A percentile compares a stretch with the other conserved stretches of the same genome.
Evolutionary conservation across 192 early-diverging fungal genomes (phyloP).

Genomic region (Umbelopsis ramanniana): DNA sequence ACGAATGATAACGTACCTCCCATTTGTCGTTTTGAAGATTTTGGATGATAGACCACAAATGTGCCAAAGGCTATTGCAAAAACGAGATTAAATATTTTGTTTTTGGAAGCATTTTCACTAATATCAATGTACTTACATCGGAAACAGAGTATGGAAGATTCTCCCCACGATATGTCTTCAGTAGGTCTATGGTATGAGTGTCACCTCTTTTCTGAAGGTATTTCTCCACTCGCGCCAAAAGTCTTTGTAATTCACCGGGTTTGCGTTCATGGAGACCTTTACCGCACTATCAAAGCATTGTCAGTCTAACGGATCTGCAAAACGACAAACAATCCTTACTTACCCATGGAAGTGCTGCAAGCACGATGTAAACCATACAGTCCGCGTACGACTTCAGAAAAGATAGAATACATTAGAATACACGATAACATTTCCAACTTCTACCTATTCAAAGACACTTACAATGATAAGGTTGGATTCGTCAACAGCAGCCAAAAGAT

Average conservation of each 20-base stretch:
- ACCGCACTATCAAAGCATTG: conserved; percentile 36
- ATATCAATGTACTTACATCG: conserved; percentile 21
- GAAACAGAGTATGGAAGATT: background rate
- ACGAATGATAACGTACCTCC: background rate
- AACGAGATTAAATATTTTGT: background rate
- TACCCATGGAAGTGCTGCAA: conserved; percentile 84
- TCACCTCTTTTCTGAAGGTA: conserved; percentile 51
- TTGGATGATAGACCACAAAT: conserved; percentile 51
- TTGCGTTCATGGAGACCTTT: conserved; percentile 53
- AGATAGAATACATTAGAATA: background rate
- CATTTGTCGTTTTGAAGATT: conserved; percentile 49
- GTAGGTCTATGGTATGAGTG: background rate
- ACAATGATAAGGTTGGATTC: conserved; percentile 48
- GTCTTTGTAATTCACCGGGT: conserved; percentile 51
- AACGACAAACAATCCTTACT: conserved; percentile 2
- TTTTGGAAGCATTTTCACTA: background rate
- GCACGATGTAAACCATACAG: conserved; percentile 74
- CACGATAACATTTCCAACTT: background rate
- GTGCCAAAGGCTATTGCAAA: conserved; percentile 28
- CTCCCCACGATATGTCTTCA: conserved; percentile 25
- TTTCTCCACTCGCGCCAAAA: conserved; percentile 51
- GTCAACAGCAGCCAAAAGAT: conserved; percentile 63
- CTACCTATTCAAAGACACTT: conserved; percentile 27
- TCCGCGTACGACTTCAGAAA: conserved; percentile 53
- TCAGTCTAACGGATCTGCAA: background rate